phyloP scores from a whole-genome alignment of 2,329 filamentous ascomycete species.

The Arthrobotrys sinensis region DNA sequence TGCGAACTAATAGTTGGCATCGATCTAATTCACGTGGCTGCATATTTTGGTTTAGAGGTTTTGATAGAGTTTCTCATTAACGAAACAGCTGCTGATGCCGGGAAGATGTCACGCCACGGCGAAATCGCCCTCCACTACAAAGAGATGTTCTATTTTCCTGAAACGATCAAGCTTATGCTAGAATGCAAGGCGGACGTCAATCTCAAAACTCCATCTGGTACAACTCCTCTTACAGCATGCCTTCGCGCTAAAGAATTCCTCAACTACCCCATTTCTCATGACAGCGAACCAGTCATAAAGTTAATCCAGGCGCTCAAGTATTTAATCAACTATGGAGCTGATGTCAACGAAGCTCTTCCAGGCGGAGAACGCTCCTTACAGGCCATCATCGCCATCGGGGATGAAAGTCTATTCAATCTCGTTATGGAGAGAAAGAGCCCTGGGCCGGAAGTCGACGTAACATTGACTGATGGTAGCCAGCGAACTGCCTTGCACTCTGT shows the following conservation, averaged over 20 bases:
- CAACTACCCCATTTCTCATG: neutral
- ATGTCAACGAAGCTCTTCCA: neutral
- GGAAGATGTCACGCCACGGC: neutral
- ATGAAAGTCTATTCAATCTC: slow-evolving; percentile 25
- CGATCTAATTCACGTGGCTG: neutral
- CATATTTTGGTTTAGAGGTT: neutral
- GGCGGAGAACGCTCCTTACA: neutral
- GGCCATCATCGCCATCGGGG: neutral
- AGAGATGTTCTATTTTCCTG: neutral
- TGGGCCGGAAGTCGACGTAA: neutral
- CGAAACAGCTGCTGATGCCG: neutral
- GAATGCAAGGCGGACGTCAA: slow-evolving; percentile 19
- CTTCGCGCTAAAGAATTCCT: neutral
- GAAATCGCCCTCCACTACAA: neutral
- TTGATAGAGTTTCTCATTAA: slow-evolving; percentile 26
- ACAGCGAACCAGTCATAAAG: neutral
- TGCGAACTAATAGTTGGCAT: neutral
- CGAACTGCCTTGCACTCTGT: slow-evolving; percentile 2
- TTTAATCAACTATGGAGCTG: slow-evolving; percentile 16
- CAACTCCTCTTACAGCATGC: slow-evolving; percentile 1
- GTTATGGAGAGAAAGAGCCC: slow-evolving; percentile 13
- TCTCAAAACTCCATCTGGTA: neutral
- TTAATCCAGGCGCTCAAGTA: neutral
- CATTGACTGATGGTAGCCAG: neutral
- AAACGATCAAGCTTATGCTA: slow-evolving; percentile 6